Evolutionary conservation across 495 filamentous ascomycete genomes (phyloP).

Genomic region (Astrothelium subdiscretum): DNA sequence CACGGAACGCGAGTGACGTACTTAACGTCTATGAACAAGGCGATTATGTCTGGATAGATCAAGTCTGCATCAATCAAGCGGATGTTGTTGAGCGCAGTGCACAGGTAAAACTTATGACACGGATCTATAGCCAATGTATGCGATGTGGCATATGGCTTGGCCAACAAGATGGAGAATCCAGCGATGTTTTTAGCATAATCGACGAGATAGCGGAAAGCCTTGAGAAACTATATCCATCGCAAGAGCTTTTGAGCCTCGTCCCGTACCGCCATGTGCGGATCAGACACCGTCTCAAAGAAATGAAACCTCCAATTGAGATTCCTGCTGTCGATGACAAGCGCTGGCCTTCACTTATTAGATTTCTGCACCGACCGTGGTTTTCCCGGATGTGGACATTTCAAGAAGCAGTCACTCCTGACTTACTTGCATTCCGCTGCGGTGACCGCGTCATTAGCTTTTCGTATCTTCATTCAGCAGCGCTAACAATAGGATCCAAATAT

Average conservation of each 20-base stretch:
- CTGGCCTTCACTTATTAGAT: neutral
- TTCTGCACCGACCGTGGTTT: neutral
- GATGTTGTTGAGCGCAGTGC: neutral
- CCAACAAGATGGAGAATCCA: neutral
- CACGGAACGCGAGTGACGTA: neutral
- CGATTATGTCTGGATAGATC: neutral
- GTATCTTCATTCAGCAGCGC: neutral
- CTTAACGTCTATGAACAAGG: neutral
- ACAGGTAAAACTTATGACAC: neutral
- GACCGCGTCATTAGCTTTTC: neutral
- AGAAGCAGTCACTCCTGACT: neutral
- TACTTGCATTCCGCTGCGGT: neutral
- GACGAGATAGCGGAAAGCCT: neutral
- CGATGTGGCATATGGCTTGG: neutral
- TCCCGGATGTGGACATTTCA: neutral
- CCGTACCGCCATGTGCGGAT: neutral
- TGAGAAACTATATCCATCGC: neutral
- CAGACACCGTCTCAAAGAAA: neutral
- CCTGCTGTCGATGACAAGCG: neutral
- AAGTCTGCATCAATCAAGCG: constrained; percentile 1
- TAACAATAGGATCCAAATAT: neutral
- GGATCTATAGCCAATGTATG: neutral
- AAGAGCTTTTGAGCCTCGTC: neutral
- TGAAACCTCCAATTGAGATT: neutral
- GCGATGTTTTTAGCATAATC: neutral